Evolutionary conservation across 2,329 filamentous ascomycete genomes (phyloP).

Genomic region (Didymella exigua): DNA sequence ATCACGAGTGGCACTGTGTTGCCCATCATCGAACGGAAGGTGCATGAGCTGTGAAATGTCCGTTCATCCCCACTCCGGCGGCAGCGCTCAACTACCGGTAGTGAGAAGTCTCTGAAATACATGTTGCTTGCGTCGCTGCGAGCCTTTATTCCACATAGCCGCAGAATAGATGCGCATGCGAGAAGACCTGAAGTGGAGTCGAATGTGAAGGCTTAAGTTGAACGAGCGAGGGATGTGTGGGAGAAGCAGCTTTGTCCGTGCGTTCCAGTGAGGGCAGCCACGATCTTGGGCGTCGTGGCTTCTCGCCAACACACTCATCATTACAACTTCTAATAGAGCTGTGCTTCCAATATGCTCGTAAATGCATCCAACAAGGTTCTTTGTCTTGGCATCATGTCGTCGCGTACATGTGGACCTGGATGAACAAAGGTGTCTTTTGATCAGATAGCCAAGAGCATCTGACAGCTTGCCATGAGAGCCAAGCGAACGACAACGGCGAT

Average conservation of each 20-base stretch:
- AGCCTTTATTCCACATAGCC: neutral
- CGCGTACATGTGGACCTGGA: no score
- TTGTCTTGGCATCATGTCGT: no score
- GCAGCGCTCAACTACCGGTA: constrained; percentile 5
- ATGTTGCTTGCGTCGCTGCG: neutral
- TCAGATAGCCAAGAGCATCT: constrained; percentile 8
- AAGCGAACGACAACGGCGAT: constrained; percentile 10
- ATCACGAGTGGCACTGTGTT: constrained; percentile 2
- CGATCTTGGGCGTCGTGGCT: neutral
- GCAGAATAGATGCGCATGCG: neutral
- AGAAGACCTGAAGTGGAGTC: neutral
- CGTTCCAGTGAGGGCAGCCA: neutral
- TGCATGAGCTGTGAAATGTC: neutral
- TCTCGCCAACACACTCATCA: neutral
- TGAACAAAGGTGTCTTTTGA: neutral
- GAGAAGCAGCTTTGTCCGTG: neutral
- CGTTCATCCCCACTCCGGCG: constrained; percentile 4
- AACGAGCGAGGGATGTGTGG: neutral
- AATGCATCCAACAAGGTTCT: no score
- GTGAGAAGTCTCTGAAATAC: neutral
- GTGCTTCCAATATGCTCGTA: no score
- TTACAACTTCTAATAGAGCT: neutral
- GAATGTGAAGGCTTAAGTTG: neutral
- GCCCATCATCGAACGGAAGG: constrained; percentile 2
- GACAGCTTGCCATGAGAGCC: neutral